A percentile compares a stretch with the other conserved stretches of the same genome.
Conservation (phyloP, 2,329 filamentous ascomycete species). For the Aspergillus sp. region DNA sequence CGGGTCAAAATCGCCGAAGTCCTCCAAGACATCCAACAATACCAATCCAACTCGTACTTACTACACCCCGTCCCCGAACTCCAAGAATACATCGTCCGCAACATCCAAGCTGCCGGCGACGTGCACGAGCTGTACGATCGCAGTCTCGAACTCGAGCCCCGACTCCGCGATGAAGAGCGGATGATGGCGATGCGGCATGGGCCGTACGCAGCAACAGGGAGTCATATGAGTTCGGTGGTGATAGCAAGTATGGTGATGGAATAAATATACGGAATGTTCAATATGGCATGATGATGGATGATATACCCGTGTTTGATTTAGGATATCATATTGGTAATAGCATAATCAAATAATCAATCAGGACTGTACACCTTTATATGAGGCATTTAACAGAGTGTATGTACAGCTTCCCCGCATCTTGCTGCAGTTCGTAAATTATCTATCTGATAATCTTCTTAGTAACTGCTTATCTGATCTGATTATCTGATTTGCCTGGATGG, state of each 20-base stretch:
- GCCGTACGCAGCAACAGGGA: conserved; percentile 8
- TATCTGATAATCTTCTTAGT: no score
- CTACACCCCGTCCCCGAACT: conserved; percentile 80
- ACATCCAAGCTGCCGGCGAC: conserved; percentile 85
- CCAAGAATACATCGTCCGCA: conserved; percentile 71
- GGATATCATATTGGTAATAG: no score
- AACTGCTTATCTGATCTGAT: no score
- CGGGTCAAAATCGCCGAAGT: conserved; percentile 14
- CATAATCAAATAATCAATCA: no score
- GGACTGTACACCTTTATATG: no score
- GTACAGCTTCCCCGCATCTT: no score
- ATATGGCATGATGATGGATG: no score
- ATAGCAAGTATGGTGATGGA: conserved; percentile 13
- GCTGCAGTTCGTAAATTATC: no score
- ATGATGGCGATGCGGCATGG: conserved; percentile 48
- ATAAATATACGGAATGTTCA: no score
- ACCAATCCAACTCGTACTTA: conserved; percentile 86
- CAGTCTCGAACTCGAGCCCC: conserved; percentile 81
- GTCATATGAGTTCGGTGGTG: conserved; percentile 11
- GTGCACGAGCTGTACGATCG: conserved; percentile 98
- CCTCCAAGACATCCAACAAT: conserved; percentile 67
- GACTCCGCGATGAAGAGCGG: conserved; percentile 92
- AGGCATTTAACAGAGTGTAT: no score
- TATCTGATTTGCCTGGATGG: no score
- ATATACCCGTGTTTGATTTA: no score